These are phyloP conservation scores for Fusarium transvaalense DNA, from an alignment of 2,329 filamentous ascomycete genomes.

Conservation along the genomic window DNA sequence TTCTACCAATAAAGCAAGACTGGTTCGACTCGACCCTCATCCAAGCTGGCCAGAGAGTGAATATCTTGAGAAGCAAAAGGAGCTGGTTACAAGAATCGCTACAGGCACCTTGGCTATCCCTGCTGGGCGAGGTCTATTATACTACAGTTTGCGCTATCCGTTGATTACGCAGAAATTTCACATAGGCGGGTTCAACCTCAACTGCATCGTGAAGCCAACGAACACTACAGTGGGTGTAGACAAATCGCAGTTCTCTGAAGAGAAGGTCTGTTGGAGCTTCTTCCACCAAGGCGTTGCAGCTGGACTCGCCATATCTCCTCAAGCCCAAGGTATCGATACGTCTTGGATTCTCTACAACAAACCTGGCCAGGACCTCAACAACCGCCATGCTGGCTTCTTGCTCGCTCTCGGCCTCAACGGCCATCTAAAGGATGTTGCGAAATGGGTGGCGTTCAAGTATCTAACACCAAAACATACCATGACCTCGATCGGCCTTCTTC, in stretches of 20 bases:
- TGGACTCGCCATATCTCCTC: conserved; percentile 88
- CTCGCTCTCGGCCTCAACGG: conserved; percentile 93
- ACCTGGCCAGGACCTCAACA: conserved; percentile 85
- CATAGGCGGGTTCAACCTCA: conserved; percentile 90
- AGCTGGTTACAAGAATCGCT: conserved; percentile 86
- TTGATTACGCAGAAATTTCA: conserved; percentile 92
- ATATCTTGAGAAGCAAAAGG: conserved; percentile 91
- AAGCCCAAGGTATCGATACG: conserved; percentile 94
- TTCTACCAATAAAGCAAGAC: conserved; percentile 84
- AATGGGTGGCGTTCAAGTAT: conserved; percentile 99
- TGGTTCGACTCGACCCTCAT: conserved; percentile 81
- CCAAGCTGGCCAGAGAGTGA: conserved; percentile 87
- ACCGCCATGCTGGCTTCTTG: conserved; percentile 95
- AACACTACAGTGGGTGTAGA: conserved; percentile 96
- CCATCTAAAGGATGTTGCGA: conserved; percentile 92
- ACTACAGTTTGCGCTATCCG: conserved; percentile 88
- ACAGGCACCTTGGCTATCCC: conserved; percentile 90
- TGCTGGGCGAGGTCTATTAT: conserved; percentile 85
- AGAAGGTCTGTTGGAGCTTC: conserved; percentile 98
- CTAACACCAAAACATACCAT: conserved; percentile 99
- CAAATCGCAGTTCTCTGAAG: conserved; percentile 87
- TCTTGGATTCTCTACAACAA: conserved; percentile 99
- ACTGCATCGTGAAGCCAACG: conserved; percentile 90
- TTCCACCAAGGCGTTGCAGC: conserved; percentile 97
- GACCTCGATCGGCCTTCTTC: conserved; percentile 95